phyloP scores from a whole-genome alignment of 805 yeast genomes.

The Kodamaea neixiangensis region DNA sequence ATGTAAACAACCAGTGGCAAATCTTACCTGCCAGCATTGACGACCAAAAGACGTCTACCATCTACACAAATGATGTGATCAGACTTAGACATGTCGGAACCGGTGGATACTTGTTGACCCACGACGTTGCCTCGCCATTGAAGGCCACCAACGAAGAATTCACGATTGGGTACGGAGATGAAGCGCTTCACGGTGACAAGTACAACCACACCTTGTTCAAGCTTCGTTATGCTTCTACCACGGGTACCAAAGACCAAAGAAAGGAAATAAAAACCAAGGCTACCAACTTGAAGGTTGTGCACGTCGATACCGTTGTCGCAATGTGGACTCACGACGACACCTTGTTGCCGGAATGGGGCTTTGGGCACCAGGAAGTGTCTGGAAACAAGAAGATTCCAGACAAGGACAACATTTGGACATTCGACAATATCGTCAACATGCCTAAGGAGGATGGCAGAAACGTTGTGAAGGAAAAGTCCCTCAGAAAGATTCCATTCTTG shows the following conservation, averaged over 20 bases:
- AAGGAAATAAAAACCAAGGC: constrained; percentile 68
- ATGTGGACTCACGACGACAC: constrained; percentile 91
- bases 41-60: constrained; percentile 22
- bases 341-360: constrained; percentile 93
- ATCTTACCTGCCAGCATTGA: constrained; percentile 59
- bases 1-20: constrained; percentile 81
- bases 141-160: constrained; percentile 94
- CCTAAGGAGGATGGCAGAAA: constrained; percentile 56
- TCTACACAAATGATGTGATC: constrained; percentile 69
- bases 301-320: constrained; percentile 85
- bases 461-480: constrained; percentile 62
- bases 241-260: constrained; percentile 45
- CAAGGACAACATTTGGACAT: constrained; percentile 67
- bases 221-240: constrained; percentile 43
- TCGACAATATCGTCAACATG: constrained; percentile 69
- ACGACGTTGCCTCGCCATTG: constrained; percentile 94
- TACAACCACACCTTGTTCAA: constrained; percentile 79
- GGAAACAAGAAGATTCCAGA: constrained; percentile 85
- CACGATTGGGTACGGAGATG: constrained; percentile 67
- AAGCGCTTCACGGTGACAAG: constrained; percentile 35
- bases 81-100: constrained; percentile 83
- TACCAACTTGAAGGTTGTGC: constrained; percentile 68
- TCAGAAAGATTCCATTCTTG: constrained; percentile 69
- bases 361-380: constrained; percentile 86
- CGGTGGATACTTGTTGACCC: constrained; percentile 77